Conservation (phyloP, 768 basidiomycete species). For the Hygrocybe punicea region DNA sequence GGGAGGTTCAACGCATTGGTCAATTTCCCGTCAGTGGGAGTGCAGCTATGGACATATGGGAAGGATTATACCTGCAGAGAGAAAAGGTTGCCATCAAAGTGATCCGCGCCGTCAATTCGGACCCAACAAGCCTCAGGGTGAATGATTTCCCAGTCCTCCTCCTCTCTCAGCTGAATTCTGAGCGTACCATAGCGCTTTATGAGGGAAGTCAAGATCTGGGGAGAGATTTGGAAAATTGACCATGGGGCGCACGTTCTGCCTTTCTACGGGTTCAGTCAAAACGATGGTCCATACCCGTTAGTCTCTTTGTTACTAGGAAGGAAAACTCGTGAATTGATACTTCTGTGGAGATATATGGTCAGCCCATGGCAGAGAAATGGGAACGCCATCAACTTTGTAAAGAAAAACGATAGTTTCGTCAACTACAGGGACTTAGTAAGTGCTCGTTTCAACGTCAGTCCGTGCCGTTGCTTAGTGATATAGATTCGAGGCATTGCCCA, state of each 20-base stretch:
- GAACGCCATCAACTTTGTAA: slow-evolving; percentile 47
- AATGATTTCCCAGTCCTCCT: slow-evolving; percentile 7
- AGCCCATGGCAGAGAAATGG: slow-evolving; percentile 58
- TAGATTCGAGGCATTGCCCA: slow-evolving; percentile 47
- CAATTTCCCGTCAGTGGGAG: slow-evolving; percentile 50
- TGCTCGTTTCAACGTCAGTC: background rate
- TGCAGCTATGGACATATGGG: slow-evolving; percentile 51
- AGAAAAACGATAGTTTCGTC: slow-evolving; percentile 33
- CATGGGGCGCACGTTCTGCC: slow-evolving; percentile 52
- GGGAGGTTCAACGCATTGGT: slow-evolving; percentile 51
- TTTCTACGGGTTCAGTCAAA: slow-evolving; percentile 55
- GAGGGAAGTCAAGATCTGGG: slow-evolving; percentile 55
- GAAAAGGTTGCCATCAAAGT: slow-evolving; percentile 59
- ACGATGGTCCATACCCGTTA: slow-evolving; percentile 57
- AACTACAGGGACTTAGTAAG: slow-evolving; percentile 45
- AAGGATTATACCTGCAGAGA: slow-evolving; percentile 51
- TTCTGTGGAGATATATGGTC: slow-evolving; percentile 46
- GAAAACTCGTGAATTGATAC: background rate
- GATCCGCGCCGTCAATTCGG: slow-evolving; percentile 48
- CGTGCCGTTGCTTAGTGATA: background rate
- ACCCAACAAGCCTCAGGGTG: slow-evolving; percentile 45
- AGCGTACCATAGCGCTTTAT: slow-evolving; percentile 42
- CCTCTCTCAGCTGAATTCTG: slow-evolving; percentile 2
- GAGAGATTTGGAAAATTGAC: slow-evolving; percentile 50
- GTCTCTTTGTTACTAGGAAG: slow-evolving; percentile 9